Evolutionary conservation across 2,329 filamentous ascomycete species (phyloP).

Genomic region (Phyllosticta citriasiana): DNA sequence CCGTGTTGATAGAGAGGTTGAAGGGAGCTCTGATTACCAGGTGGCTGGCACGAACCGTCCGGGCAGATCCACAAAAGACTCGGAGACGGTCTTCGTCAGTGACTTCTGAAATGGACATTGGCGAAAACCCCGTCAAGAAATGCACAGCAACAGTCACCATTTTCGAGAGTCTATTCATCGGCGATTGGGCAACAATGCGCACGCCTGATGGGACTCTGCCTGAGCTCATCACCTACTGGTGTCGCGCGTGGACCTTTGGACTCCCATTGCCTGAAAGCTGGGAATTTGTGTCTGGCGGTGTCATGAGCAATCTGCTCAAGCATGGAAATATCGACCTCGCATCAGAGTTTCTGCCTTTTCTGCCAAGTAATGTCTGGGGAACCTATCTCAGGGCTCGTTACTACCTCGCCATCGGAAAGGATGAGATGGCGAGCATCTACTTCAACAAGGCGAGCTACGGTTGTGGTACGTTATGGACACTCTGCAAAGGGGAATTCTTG

Average conservation of each 20-base stretch:
- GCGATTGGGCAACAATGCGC: slow-evolving; percentile 23
- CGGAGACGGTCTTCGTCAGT: slow-evolving; percentile 1
- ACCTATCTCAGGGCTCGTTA: slow-evolving; percentile 78
- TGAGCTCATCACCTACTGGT: slow-evolving; percentile 35
- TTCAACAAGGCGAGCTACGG: slow-evolving; percentile 79
- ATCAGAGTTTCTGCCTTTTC: slow-evolving; percentile 56
- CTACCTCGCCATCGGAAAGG: slow-evolving; percentile 62
- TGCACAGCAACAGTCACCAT: slow-evolving; percentile 19
- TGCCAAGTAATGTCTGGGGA: slow-evolving; percentile 48
- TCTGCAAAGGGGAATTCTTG: slow-evolving; percentile 10
- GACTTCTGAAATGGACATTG: neutral
- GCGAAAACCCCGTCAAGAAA: slow-evolving; percentile 5
- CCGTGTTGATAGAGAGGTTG: slow-evolving; percentile 46
- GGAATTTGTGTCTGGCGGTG: slow-evolving; percentile 27
- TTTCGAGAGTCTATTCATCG: slow-evolving; percentile 31
- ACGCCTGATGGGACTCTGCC: slow-evolving; percentile 20
- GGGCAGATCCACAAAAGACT: slow-evolving; percentile 2
- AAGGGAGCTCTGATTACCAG: slow-evolving; percentile 26
- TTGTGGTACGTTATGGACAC: slow-evolving; percentile 49
- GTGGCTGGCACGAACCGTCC: slow-evolving; percentile 19
- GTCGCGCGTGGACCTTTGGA: slow-evolving; percentile 33
- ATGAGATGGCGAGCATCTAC: slow-evolving; percentile 58
- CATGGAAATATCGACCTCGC: slow-evolving; percentile 41
- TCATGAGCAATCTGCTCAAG: slow-evolving; percentile 35
- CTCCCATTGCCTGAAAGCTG: slow-evolving; percentile 14